Percentiles rank a stretch among this genome's conserved stretches.
Conservation (phyloP, 192 early-diverging fungal genomes). For the Radiomyces spectabilis region DNA sequence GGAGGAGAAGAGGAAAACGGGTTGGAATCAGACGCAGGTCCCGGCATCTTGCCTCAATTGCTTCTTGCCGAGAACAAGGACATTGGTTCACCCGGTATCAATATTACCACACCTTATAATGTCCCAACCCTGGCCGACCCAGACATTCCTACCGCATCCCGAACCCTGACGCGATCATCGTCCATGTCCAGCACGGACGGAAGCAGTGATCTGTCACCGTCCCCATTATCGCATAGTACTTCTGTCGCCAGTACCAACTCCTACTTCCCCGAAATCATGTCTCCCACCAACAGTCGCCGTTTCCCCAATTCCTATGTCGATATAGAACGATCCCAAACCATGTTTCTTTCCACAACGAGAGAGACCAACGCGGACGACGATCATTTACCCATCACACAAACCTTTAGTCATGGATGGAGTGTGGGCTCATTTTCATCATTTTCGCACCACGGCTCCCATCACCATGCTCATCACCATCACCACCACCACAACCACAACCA, state of each 20-base stretch:
- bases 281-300: neutral
- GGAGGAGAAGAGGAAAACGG: too few species aligned
- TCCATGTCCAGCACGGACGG: too few species aligned
- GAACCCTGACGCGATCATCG: too few species aligned
- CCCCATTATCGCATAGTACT: too few species aligned
- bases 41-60: too few species aligned
- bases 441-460: neutral
- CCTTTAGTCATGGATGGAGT: neutral
- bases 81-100: too few species aligned
- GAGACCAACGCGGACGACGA: neutral
- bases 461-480: neutral
- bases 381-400: neutral
- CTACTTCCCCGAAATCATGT: neutral
- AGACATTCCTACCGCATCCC: too few species aligned
- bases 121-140: too few species aligned
- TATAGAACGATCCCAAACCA: neutral
- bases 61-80: too few species aligned
- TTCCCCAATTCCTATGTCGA: neutral
- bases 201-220: too few species aligned
- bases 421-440: neutral
- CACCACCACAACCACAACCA: neutral
- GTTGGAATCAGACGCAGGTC: too few species aligned
- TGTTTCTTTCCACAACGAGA: neutral
- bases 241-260: neutral
- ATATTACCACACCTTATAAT: too few species aligned